Evolutionary conservation across 2,329 filamentous ascomycete species (phyloP), one percentile per base, ranked within the genome.

Genomic region (Colletotrichum aenigma): DNA sequence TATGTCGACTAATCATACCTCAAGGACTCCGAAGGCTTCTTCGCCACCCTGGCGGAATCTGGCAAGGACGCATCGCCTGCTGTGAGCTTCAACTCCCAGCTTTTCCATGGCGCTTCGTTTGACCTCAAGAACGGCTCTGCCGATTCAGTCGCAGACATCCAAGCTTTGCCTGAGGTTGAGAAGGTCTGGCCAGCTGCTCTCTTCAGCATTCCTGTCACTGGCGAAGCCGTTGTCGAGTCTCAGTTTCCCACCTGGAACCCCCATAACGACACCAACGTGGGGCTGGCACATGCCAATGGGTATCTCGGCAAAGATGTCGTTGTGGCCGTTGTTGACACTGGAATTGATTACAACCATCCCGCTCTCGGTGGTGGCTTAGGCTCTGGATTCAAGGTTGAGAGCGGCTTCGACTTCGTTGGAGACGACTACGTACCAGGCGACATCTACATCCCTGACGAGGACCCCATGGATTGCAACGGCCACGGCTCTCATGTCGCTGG

Each of bases 291-390:
- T n/a, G 6, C 34, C 1, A 24, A 61, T 16, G 60, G 73, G 34
- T 43, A 55, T 28, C 24, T 61, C 5, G 73, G 73, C 16, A 1
- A 36, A 38, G 73, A 56, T 16, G 62, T 72, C 6, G 38, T 34
- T 0, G 55, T 76, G 2, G 74, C 71, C 5, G 43, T 78, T 18
- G 79, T 85, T 21, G 83, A 85, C 68, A 83, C 80, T 24, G 85
- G 85, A 30, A 81, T 90, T 34, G 89, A 91, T 78, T 90, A 90
- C 79, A 84, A 79, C 10, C 88, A 89, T 71, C 88, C 88, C 8
- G 86, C 87, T 18, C 85, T 91, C 2, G 89, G 89, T 16, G 88
- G 88, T 5, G 87, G 88, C 56, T 90, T 90, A 76, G 89, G 89
- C 3, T 77, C 83, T 10, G 88, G 87, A 0, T 89, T 84, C 78